phyloP scores from a whole-genome alignment of 495 filamentous ascomycete species.

The Penicillium samsonianum region DNA sequence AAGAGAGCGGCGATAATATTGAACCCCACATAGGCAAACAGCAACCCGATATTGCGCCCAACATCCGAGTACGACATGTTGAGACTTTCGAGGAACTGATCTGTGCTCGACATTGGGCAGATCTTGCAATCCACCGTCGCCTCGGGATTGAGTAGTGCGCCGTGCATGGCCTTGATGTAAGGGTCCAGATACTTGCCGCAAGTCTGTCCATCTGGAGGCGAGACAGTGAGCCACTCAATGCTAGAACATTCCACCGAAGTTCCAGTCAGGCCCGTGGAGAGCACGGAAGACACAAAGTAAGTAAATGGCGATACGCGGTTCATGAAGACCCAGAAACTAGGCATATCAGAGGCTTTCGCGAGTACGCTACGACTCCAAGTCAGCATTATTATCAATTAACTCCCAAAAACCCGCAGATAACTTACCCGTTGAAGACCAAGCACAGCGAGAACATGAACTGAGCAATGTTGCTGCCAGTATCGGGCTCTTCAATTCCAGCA shows the following conservation, averaged over 20 bases:
- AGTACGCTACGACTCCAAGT: slow-evolving; percentile 58
- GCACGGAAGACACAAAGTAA: slow-evolving; percentile 65
- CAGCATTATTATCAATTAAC: slow-evolving; percentile 4
- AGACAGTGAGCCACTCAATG: slow-evolving; percentile 60
- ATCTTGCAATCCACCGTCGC: slow-evolving; percentile 58
- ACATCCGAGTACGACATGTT: slow-evolving; percentile 54
- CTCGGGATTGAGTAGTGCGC: slow-evolving; percentile 54
- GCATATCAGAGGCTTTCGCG: slow-evolving; percentile 59
- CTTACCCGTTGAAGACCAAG: slow-evolving; percentile 66
- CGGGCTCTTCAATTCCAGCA: slow-evolving; percentile 65
- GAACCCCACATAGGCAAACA: slow-evolving; percentile 73
- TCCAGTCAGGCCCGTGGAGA: slow-evolving; percentile 64
- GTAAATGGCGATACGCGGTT: slow-evolving; percentile 76
- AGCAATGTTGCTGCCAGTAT: slow-evolving; percentile 65
- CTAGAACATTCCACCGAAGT: slow-evolving; percentile 56
- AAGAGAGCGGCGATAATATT: slow-evolving; percentile 71
- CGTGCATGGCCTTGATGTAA: slow-evolving; percentile 50
- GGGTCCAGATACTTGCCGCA: slow-evolving; percentile 59
- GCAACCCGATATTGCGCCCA: slow-evolving; percentile 72
- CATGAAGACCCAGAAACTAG: slow-evolving; percentile 85
- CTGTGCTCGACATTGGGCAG: slow-evolving; percentile 61
- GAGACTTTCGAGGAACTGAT: slow-evolving; percentile 58
- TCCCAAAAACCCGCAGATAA: neutral
- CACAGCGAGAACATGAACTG: slow-evolving; percentile 67
- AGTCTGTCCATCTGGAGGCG: slow-evolving; percentile 51